These are phyloP conservation scores for Suillus tomentosus DNA, from an alignment of 768 basidiomycete species.

Conservation along the genomic window DNA sequence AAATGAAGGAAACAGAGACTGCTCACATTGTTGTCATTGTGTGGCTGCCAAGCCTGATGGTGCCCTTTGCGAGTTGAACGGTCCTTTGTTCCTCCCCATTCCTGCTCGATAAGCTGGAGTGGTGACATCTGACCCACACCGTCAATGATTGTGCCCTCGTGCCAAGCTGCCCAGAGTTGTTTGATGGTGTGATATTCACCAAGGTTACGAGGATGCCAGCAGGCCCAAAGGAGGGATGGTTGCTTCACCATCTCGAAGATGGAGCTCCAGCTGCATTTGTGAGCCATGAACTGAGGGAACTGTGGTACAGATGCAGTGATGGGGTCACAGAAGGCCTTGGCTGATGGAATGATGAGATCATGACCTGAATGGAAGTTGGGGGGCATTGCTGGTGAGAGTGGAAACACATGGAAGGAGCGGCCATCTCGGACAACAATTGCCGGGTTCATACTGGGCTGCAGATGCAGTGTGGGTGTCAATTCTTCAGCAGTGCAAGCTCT, in stretches of 20 bases:
- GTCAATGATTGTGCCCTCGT: not conserved
- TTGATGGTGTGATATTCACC: not conserved
- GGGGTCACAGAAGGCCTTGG: not conserved
- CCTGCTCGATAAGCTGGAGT: not conserved
- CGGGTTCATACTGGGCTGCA: too few species aligned
- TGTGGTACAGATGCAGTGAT: not conserved
- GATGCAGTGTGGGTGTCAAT: too few species aligned
- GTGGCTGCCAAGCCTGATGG: not conserved
- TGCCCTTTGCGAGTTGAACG: not conserved
- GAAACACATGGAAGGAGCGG: too few species aligned
- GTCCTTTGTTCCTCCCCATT: not conserved
- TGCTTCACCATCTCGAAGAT: not conserved
- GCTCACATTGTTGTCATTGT: conserved; percentile 1
- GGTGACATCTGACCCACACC: not conserved
- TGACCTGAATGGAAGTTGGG: too few species aligned
- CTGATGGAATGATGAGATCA: not conserved
- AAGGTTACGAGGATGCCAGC: not conserved
- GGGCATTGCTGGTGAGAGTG: too few species aligned
- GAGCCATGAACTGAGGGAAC: not conserved
- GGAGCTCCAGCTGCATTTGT: not conserved
- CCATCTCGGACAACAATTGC: too few species aligned
- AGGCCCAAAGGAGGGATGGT: not conserved
- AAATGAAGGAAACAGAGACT: too few species aligned
- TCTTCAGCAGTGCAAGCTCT: too few species aligned
- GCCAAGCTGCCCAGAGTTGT: not conserved